phyloP scores from a whole-genome alignment of 2,329 filamentous ascomycete species.

The Saccharata proteae region DNA sequence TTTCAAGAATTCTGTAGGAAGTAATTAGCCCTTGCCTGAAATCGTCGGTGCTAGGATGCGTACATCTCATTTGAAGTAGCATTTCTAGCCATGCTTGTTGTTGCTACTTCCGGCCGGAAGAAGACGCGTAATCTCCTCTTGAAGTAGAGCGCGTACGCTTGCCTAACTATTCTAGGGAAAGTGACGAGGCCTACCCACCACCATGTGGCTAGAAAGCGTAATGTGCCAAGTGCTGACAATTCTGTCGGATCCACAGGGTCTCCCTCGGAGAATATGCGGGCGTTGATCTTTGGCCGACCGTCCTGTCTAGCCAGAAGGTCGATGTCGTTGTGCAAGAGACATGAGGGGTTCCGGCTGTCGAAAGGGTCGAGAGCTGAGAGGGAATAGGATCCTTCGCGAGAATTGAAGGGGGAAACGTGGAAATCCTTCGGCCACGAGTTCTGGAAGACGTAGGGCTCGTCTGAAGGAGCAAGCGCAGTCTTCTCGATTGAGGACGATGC shows the following conservation, averaged over 20 bases:
- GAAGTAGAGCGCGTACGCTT: constrained; percentile 49
- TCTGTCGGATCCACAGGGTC: constrained; percentile 37
- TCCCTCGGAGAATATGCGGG: constrained; percentile 45
- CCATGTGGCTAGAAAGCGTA: constrained; percentile 43
- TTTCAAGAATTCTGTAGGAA: constrained; percentile 19
- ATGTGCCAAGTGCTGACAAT: constrained; percentile 33
- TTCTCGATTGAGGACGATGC: constrained; percentile 8
- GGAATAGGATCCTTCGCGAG: constrained; percentile 35
- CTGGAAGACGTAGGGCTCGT: constrained; percentile 25
- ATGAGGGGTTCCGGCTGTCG: constrained; percentile 17
- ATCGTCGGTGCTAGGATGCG: constrained; percentile 6
- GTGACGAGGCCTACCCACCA: constrained; percentile 57
- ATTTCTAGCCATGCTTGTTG: constrained; percentile 41
- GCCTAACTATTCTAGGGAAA: constrained; percentile 51
- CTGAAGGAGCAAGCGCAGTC: not conserved
- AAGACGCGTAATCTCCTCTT: constrained; percentile 48
- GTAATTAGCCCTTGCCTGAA: not conserved
- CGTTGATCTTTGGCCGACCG: constrained; percentile 47
- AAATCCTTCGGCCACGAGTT: constrained; percentile 57
- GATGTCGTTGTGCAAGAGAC: constrained; percentile 46
- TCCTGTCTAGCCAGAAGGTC: constrained; percentile 50
- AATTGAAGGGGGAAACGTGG: constrained; percentile 65
- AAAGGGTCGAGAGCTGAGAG: constrained; percentile 36
- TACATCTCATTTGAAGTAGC: constrained; percentile 40
- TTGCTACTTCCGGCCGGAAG: constrained; percentile 51